These are phyloP conservation scores for Carex parvula DNA, from an alignment of 176 grass and related monocot species.

Conservation along the genomic window DNA sequence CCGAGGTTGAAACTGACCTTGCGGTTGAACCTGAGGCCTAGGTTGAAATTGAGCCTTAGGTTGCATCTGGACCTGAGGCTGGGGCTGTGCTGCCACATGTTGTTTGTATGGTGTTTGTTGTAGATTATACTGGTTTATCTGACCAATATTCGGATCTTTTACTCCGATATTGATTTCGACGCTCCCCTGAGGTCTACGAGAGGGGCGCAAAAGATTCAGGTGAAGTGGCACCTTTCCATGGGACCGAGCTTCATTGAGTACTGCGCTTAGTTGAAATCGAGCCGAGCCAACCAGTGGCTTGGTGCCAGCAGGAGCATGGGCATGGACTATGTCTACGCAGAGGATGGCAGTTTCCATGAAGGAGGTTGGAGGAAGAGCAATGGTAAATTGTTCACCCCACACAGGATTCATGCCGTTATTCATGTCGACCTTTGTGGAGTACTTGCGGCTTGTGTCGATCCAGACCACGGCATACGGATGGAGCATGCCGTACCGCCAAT, in stretches of 20 bases:
- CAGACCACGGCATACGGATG: slow-evolving; percentile 56
- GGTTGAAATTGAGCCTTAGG: background rate
- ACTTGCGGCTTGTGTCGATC: slow-evolving; percentile 46
- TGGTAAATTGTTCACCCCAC: slow-evolving; percentile 65
- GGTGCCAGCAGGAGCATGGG: slow-evolving; percentile 33
- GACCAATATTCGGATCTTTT: background rate
- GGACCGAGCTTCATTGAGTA: slow-evolving; percentile 45
- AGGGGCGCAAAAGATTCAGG: slow-evolving; percentile 69
- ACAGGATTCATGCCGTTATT: slow-evolving; percentile 30
- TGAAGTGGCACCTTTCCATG: slow-evolving; percentile 25
- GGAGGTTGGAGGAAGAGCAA: slow-evolving; percentile 31
- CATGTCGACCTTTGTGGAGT: slow-evolving; percentile 48
- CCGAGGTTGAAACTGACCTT: background rate
- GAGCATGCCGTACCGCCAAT: slow-evolving; percentile 62
- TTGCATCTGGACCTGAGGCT: background rate
- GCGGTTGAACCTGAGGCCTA: background rate
- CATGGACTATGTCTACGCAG: slow-evolving; percentile 73
- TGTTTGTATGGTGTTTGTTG: slow-evolving; percentile 12
- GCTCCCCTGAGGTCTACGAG: slow-evolving; percentile 25
- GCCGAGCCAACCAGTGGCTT: slow-evolving; percentile 74
- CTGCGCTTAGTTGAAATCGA: slow-evolving; percentile 44
- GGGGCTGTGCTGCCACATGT: background rate
- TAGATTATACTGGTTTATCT: slow-evolving; percentile 12
- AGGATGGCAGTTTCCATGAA: slow-evolving; percentile 52
- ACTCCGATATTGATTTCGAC: slow-evolving; percentile 4